Base-by-base conservation (phyloP, 116 monocot species). In the Phalaenopsis hybrid region DNA sequence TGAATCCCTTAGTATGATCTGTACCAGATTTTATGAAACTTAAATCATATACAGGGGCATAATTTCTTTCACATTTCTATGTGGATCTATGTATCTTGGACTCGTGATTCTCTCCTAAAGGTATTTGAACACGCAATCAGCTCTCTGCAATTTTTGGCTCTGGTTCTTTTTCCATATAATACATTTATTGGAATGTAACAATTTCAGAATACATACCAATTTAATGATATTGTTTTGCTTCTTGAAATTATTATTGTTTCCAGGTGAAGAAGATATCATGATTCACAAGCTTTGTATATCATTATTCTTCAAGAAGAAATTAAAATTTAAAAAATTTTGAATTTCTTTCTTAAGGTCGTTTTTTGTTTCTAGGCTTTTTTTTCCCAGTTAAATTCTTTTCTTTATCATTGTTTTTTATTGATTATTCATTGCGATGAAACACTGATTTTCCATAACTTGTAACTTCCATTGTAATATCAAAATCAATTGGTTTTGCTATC, bases 31-130 rank as follows among this genome's bases (percentile, higher is more conserved):
- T 72, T 5, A 33, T 72, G 34, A 33, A 72, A 34, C 75, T 75
- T 75, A 21, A 18, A 75, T 75, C 75, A 77, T 25, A 25, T 85
- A 82, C 87, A 92, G 92, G 94, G 94, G 94, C 75, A 57, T 94
- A 15, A 87, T 92, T 83, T 94, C 94, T 23, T 90, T 94, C 79
- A 75, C 50, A 81, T 90, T 87, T 85, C 80, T 94, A 20, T 89
- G 87, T 81, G 92, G 78, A 86, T 88, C 86, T 44, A 86, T 94
- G 88, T 94, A 94, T 74, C 89, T 92, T 74, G 92, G 86, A 74
- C 88, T 94, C 73, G 94, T 92, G 74, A 94, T 94, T 80, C 83
- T 92, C 8, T 92, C 94, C 44, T 89, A 76, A 94, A 83, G 88
- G 77, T 77, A 77, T 44, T 75, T 75, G 16, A 52, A 13, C 52